Percentiles rank a stretch among this genome's conserved stretches.
Conservation (phyloP, 345 rosid genomes). For the Salix koriyanagi region DNA sequence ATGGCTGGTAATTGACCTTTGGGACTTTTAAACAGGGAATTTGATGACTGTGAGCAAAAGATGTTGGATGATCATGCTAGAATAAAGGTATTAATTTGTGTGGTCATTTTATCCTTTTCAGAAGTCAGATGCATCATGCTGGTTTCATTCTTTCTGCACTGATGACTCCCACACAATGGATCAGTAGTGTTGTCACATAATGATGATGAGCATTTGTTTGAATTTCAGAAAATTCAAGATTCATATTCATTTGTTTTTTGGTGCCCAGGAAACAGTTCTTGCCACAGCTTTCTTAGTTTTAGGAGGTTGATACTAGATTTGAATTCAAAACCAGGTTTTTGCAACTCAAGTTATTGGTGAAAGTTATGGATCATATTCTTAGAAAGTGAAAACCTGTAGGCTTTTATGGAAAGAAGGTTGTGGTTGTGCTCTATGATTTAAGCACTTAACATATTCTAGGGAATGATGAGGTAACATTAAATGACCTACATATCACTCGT, state of each 20-base stretch:
- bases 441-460: background rate
- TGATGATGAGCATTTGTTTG: background rate
- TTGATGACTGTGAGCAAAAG: conserved; percentile 40
- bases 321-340: background rate
- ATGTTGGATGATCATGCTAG: conserved; percentile 43
- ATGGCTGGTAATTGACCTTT: conserved; percentile 16
- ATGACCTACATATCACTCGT: background rate
- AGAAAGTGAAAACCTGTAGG: background rate
- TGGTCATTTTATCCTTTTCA: conserved; percentile 9
- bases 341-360: background rate
- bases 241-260: background rate
- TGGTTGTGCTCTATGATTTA: background rate
- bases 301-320: background rate
- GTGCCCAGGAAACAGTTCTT: background rate
- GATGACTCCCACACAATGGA: background rate
- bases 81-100: conserved; percentile 43
- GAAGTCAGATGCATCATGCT: background rate
- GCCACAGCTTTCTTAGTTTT: background rate
- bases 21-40: conserved; percentile 43
- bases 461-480: background rate
- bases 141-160: background rate
- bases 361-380: background rate
- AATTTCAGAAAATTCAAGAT: background rate
- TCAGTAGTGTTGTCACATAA: conserved; percentile 8
- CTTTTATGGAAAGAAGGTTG: background rate